phyloP scores from a whole-genome alignment of 768 basidiomycete genomes.

The Tulasnella sp. region DNA sequence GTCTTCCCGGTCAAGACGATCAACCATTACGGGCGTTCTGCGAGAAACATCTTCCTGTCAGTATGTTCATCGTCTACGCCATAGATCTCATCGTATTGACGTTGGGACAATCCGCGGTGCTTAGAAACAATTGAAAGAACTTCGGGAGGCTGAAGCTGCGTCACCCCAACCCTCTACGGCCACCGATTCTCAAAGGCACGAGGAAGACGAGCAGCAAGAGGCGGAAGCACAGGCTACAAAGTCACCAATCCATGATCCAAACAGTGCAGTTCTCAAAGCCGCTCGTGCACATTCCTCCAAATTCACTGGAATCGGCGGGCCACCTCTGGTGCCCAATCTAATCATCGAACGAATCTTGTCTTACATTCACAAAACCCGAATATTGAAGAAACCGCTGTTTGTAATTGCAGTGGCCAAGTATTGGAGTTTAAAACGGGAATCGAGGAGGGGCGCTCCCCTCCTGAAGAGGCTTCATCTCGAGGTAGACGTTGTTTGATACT shows the following conservation, averaged over 20 bases:
- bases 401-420: conserved; percentile 73
- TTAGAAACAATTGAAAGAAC: conserved; percentile 60
- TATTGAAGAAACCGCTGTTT: conserved; percentile 69
- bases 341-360: conserved; percentile 68
- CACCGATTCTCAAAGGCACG: conserved; percentile 12
- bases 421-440: conserved; percentile 96
- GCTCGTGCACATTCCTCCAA: conserved; percentile 80
- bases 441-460: conserved; percentile 82
- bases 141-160: conserved; percentile 31
- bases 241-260: conserved; percentile 26
- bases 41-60: conserved; percentile 81
- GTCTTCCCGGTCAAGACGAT: conserved; percentile 54
- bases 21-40: conserved; percentile 72
- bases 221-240: background rate
- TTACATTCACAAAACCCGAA: conserved; percentile 56
- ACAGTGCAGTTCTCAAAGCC: conserved; percentile 44
- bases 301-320: conserved; percentile 71
- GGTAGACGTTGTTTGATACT: conserved; percentile 22
- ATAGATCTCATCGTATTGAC: background rate
- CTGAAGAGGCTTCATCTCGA: conserved; percentile 89
- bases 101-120: background rate
- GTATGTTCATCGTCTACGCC: conserved; percentile 25
- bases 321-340: conserved; percentile 79
- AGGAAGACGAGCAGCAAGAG: conserved; percentile 11
- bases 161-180: conserved; percentile 27